phyloP scores from a whole-genome alignment of 2,329 filamentous ascomycete species.

The Laburnicola sp. region DNA sequence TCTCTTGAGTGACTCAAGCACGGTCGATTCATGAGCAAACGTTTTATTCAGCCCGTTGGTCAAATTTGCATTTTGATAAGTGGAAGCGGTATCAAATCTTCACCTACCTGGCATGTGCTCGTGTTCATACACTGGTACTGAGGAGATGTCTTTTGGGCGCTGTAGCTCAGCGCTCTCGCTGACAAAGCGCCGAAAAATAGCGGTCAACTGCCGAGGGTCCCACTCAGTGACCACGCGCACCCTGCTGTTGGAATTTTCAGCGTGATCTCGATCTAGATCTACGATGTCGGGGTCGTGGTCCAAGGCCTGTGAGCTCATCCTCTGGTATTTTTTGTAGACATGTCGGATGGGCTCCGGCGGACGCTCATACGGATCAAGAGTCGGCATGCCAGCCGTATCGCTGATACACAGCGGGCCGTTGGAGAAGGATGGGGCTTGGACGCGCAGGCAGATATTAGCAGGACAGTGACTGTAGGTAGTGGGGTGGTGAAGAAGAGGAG shows the following conservation, averaged over 20 bases:
- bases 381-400: no score
- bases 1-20: not conserved
- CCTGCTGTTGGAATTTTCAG: slow-evolving; percentile 25
- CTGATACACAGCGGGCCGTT: no score
- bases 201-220: slow-evolving; percentile 22
- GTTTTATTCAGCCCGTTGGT: no score
- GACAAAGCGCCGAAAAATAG: slow-evolving; percentile 30
- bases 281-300: slow-evolving; percentile 53
- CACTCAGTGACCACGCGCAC: slow-evolving; percentile 30
- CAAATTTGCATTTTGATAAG: no score
- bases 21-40: not conserved
- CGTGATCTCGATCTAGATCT: slow-evolving; percentile 39
- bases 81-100: not conserved
- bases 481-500: no score
- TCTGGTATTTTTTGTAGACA: slow-evolving; percentile 75
- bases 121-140: slow-evolving; percentile 60
- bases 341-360: slow-evolving; percentile 71
- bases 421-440: no score
- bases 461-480: no score
- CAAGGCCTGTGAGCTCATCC: slow-evolving; percentile 56
- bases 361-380: slow-evolving; percentile 74
- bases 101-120: slow-evolving; percentile 67
- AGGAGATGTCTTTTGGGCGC: slow-evolving; percentile 4
- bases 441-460: no score
- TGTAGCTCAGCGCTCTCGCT: slow-evolving; percentile 12